Evolutionary conservation across 441 rosid genomes (phyloP).

Genomic region (Bruguiera hainesii): DNA sequence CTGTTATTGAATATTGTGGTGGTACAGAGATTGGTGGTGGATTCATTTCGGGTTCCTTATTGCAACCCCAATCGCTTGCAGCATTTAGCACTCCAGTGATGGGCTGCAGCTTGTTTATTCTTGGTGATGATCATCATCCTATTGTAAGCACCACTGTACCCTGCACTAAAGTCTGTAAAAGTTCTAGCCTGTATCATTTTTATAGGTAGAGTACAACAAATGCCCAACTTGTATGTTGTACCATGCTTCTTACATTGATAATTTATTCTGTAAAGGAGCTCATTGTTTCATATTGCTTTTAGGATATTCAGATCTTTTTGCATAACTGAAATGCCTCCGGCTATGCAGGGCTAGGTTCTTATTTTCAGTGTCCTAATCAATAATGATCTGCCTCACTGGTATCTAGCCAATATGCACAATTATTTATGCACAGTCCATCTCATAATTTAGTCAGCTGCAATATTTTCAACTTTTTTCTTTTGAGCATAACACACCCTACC

Average conservation of each 20-base stretch:
- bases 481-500: too few relatives aligned
- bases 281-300: neutral
- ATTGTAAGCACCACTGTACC: constrained; percentile 50
- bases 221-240: constrained; percentile 2
- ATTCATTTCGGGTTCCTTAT: constrained; percentile 74
- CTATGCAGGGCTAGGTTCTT: neutral
- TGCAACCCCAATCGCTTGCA: constrained; percentile 86
- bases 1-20: constrained; percentile 90
- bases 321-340: neutral
- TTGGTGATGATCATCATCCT: constrained; percentile 61
- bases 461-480: too few relatives aligned
- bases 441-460: too few relatives aligned
- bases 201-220: neutral
- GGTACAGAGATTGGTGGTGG: constrained; percentile 95
- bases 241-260: neutral
- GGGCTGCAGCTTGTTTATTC: constrained; percentile 88
- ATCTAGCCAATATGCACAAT: too few relatives aligned
- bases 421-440: too few relatives aligned
- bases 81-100: constrained; percentile 89
- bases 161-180: neutral
- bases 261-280: neutral
- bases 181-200: neutral
- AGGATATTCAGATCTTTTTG: neutral
- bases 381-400: too few relatives aligned
- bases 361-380: neutral